Conservation (phyloP, 179 eudicot species). For the Beta corolliflora region DNA sequence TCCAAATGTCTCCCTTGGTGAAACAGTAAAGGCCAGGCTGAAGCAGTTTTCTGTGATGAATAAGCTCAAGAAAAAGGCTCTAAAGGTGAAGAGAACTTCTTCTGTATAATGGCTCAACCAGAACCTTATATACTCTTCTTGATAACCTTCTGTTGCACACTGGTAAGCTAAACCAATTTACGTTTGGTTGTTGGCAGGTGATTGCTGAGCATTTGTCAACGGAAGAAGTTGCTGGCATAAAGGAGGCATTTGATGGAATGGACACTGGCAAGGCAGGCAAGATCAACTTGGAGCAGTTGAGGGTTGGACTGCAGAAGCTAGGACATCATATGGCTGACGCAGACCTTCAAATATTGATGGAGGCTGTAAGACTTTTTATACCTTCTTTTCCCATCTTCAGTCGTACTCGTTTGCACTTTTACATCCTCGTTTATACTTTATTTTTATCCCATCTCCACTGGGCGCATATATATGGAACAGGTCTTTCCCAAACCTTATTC, state of each 20-base stretch:
- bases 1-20: conserved; percentile 74
- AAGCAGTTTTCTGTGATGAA: conserved; percentile 91
- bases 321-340: conserved; percentile 74
- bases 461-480: not conserved
- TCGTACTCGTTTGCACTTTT: not conserved
- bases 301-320: conserved; percentile 59
- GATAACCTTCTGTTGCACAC: not conserved
- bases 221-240: conserved; percentile 85
- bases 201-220: conserved; percentile 77
- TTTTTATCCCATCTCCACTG: not conserved
- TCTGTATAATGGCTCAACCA: not conserved
- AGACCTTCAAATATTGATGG: conserved; percentile 73
- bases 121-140: not conserved
- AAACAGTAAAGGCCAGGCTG: conserved; percentile 82
- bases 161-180: not conserved
- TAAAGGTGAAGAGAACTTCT: conserved; percentile 45
- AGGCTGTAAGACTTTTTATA: conserved; percentile 49
- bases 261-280: conserved; percentile 64
- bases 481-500: not conserved
- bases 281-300: conserved; percentile 64
- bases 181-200: conserved; percentile 43
- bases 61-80: conserved; percentile 82
- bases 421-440: not conserved
- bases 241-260: conserved; percentile 77
- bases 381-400: not conserved